Percentiles rank a stretch among this genome's conserved stretches.
Evolutionary conservation across 1,139 yeast species (phyloP).

Genomic region (Groenewaldozyma sp.): DNA sequence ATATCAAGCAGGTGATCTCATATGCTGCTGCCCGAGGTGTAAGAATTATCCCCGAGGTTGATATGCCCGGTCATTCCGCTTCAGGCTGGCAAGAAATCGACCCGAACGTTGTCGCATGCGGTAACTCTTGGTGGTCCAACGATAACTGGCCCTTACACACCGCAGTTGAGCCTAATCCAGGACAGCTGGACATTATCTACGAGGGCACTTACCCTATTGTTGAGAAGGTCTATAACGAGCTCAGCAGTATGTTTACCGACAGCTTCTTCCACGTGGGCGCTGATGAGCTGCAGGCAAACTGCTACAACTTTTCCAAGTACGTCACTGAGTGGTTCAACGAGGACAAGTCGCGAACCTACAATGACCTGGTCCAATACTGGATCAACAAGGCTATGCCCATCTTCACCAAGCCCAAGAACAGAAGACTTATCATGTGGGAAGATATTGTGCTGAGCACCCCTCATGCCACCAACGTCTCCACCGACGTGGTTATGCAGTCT

Average conservation of each 20-base stretch:
- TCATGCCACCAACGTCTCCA: constrained; percentile 24
- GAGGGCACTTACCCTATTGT: constrained; percentile 34
- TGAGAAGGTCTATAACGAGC: constrained; percentile 33
- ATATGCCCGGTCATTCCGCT: constrained; percentile 42
- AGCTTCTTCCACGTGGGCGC: constrained; percentile 39
- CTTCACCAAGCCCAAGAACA: constrained; percentile 21
- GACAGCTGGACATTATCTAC: constrained; percentile 37
- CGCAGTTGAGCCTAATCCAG: constrained; percentile 42
- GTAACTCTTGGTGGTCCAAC: constrained; percentile 30
- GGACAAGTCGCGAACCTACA: constrained; percentile 25
- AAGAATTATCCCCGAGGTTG: constrained; percentile 41
- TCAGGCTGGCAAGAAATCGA: constrained; percentile 39
- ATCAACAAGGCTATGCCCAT: constrained; percentile 35
- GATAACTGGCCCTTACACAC: constrained; percentile 26
- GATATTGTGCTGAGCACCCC: constrained; percentile 31
- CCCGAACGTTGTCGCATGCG: constrained; percentile 33
- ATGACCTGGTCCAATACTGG: constrained; percentile 36
- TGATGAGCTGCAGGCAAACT: constrained; percentile 36
- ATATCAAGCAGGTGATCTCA: constrained; percentile 29
- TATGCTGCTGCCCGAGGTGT: constrained; percentile 38
- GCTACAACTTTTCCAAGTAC: constrained; percentile 32
- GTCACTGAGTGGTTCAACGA: constrained; percentile 31
- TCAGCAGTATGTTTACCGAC: constrained; percentile 33
- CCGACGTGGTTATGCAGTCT: constrained; percentile 34
- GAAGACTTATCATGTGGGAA: constrained; percentile 41